A percentile compares a stretch with the other conserved stretches of the same genome.
Evolutionary conservation across 768 basidiomycete species (phyloP).

Genomic region (Kwoniella bestiolae): DNA sequence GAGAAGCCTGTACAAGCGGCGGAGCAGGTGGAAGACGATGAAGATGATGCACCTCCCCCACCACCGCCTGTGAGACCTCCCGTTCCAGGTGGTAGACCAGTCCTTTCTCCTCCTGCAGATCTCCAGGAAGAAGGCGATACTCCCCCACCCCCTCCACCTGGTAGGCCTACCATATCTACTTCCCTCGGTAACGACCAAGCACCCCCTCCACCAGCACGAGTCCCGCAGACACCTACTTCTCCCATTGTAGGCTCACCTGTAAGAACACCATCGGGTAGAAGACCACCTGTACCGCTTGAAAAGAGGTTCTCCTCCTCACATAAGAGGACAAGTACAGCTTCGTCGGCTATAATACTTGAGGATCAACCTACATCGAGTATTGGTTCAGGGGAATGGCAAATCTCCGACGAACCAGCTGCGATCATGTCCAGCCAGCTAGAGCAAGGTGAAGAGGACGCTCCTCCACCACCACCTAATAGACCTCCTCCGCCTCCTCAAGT

Average conservation of each 20-base stretch:
- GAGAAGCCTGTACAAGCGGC: conserved; percentile 59
- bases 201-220: not conserved
- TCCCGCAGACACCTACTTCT: conserved; percentile 15
- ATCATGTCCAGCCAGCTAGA: conserved; percentile 18
- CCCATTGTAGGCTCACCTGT: conserved; percentile 21
- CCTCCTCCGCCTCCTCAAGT: conserved; percentile 56
- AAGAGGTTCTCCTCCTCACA: conserved; percentile 26
- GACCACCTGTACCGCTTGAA: conserved; percentile 35
- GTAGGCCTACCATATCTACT: conserved; percentile 27
- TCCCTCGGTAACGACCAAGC: not conserved
- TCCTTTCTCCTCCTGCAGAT: conserved; percentile 17
- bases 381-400: not conserved
- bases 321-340: conserved; percentile 9
- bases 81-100: conserved; percentile 53
- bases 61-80: conserved; percentile 38
- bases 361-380: not conserved
- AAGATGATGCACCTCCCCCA: conserved; percentile 40
- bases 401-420: conserved; percentile 39
- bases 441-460: conserved; percentile 47
- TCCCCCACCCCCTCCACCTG: conserved; percentile 39
- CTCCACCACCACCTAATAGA: conserved; percentile 61
- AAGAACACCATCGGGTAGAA: conserved; percentile 27
- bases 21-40: conserved; percentile 36
- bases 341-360: conserved; percentile 12
- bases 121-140: conserved; percentile 21